phyloP scores from a whole-genome alignment of 495 filamentous ascomycete species.

The Pseudoneurospora amorphoporcata region DNA sequence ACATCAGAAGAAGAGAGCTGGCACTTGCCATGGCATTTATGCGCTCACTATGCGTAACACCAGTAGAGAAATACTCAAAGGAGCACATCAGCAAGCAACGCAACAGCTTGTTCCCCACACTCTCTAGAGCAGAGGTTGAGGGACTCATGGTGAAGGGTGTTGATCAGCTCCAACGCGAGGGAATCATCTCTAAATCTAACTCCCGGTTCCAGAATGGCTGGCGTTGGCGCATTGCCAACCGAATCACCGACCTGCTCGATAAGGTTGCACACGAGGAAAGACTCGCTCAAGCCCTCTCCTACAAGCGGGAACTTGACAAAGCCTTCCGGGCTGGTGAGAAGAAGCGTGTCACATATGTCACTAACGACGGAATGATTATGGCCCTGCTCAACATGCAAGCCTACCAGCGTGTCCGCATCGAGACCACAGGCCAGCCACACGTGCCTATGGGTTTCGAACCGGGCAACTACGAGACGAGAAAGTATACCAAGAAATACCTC shows the following conservation, averaged over 20 bases:
- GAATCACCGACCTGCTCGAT: constrained; percentile 40
- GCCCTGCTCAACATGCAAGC: constrained; percentile 60
- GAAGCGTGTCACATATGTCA: constrained; percentile 31
- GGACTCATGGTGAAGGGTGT: constrained; percentile 45
- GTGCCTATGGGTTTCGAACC: constrained; percentile 67
- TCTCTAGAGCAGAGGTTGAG: constrained; percentile 24
- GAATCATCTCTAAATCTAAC: constrained; percentile 49
- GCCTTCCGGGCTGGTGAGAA: constrained; percentile 32
- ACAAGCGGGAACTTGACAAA: constrained; percentile 50
- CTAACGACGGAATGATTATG: constrained; percentile 58
- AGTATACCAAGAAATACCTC: constrained; percentile 53
- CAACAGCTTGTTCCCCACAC: constrained; percentile 20
- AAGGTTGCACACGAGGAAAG: constrained; percentile 34
- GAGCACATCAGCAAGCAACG: constrained; percentile 29
- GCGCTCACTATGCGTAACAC: constrained; percentile 23
- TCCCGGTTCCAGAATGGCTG: constrained; percentile 44
- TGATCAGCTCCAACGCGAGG: constrained; percentile 46
- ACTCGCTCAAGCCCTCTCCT: constrained; percentile 43
- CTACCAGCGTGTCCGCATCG: constrained; percentile 43
- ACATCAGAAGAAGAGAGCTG: constrained; percentile 7
- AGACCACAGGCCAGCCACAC: constrained; percentile 46
- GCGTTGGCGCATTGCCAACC: constrained; percentile 48
- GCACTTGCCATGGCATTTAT: constrained; percentile 22
- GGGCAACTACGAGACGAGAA: constrained; percentile 56
- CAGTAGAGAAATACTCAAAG: constrained; percentile 23